Conservation (phyloP, 371 early-diverging fungal genomes). For the Agmasoma carcini region DNA sequence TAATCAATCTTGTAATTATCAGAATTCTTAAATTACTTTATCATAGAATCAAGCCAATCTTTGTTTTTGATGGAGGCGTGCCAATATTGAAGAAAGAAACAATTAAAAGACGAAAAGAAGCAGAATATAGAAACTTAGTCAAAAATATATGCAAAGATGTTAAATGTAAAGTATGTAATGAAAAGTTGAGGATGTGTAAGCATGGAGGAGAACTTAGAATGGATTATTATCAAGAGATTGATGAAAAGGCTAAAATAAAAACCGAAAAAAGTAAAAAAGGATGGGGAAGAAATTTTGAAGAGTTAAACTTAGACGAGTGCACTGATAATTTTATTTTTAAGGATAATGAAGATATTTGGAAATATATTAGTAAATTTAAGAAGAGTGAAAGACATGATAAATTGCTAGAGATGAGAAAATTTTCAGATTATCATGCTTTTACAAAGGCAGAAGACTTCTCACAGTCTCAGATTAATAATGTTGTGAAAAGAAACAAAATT, state of each 20-base stretch:
- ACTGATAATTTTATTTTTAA: neutral
- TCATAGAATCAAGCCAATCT: constrained; percentile 71
- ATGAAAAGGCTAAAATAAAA: neutral
- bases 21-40: constrained; percentile 77
- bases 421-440: neutral
- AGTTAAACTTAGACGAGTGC: neutral
- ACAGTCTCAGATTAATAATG: constrained; percentile 30
- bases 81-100: constrained; percentile 50
- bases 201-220: constrained; percentile 1
- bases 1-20: constrained; percentile 21
- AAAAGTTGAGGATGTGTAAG: constrained; percentile 6
- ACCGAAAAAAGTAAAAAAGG: neutral
- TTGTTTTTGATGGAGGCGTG: constrained; percentile 79
- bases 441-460: constrained; percentile 10
- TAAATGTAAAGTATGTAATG: constrained; percentile 7
- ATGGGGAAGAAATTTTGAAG: constrained; percentile 21
- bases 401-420: constrained; percentile 24
- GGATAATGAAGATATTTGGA: constrained; percentile 6
- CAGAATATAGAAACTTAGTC: neutral
- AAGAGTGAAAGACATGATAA: constrained; percentile 29
- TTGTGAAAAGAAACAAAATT: constrained; percentile 34
- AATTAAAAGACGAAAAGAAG: constrained; percentile 13
- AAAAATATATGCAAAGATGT: constrained; percentile 1
- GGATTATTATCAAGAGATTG: neutral
- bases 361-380: constrained; percentile 12